A percentile compares a stretch with the other conserved stretches of the same genome.
Conservation (phyloP, 2,329 filamentous ascomycete genomes). For the Onygenales sp. region DNA sequence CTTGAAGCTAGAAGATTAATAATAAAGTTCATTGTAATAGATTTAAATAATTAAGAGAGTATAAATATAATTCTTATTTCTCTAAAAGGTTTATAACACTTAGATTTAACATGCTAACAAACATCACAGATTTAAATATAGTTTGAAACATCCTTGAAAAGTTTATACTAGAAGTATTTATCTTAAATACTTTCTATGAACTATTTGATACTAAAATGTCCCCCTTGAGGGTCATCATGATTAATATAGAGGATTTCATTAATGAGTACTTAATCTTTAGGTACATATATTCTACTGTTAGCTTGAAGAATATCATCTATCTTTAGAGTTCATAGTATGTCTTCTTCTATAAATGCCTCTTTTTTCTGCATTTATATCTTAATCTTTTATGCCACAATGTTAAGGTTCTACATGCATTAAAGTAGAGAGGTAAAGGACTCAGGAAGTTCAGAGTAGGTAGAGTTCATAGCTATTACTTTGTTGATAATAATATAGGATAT, state of each 20-base stretch:
- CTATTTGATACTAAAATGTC: not conserved
- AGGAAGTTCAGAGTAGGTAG: not conserved
- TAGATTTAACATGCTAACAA: not conserved
- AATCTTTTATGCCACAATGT: not conserved
- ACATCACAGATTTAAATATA: not conserved
- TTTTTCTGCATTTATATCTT: not conserved
- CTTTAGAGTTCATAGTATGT: not conserved
- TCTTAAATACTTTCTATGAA: not conserved
- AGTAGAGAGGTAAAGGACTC: not conserved
- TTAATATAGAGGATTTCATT: not conserved
- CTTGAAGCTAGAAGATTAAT: no score
- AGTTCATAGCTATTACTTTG: not conserved
- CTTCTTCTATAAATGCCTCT: not conserved
- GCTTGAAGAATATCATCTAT: not conserved
- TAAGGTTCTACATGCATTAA: not conserved
- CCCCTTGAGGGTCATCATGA: not conserved
- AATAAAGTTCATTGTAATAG: no score
- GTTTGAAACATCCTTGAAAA: not conserved
- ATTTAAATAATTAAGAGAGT: not conserved
- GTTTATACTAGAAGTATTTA: not conserved
- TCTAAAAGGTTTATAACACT: not conserved
- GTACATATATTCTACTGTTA: not conserved
- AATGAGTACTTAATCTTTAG: not conserved
- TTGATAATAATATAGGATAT: not conserved
- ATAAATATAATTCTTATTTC: not conserved